These are phyloP conservation scores for Penicillium flavigenum DNA, from an alignment of 495 filamentous ascomycete species.

Conservation along the genomic window DNA sequence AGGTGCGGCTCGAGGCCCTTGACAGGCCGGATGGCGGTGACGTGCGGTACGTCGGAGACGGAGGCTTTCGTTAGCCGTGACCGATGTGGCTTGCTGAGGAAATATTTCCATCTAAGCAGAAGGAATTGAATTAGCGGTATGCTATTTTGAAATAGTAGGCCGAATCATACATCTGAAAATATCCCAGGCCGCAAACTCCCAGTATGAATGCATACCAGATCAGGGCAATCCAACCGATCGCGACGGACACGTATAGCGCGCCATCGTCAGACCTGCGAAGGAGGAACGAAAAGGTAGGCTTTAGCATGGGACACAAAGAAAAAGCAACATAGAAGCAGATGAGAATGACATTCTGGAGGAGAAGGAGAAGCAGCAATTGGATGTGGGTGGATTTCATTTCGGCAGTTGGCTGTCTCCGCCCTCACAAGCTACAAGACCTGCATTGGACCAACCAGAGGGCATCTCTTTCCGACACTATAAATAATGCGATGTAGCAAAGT, in stretches of 20 bases:
- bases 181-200: constrained; percentile 57
- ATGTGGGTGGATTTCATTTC: constrained; percentile 13
- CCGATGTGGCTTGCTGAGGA: constrained; percentile 37
- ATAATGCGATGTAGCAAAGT: not conserved
- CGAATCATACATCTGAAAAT: constrained; percentile 56
- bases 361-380: constrained; percentile 7
- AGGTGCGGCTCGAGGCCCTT: constrained; percentile 90
- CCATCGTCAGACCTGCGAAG: constrained; percentile 35
- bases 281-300: constrained; percentile 30
- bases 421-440: not conserved
- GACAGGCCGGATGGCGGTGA: constrained; percentile 89
- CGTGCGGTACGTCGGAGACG: constrained; percentile 58
- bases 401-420: constrained; percentile 12
- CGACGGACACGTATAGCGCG: constrained; percentile 34
- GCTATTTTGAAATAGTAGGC: constrained; percentile 5
- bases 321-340: constrained; percentile 10
- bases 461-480: constrained; percentile 5
- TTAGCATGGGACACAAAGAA: constrained; percentile 37
- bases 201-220: constrained; percentile 59
- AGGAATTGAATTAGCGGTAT: constrained; percentile 14
- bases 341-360: constrained; percentile 32
- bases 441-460: constrained; percentile 2
- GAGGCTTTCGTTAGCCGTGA: constrained; percentile 31
- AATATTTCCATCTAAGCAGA: constrained; percentile 46
- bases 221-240: constrained; percentile 51